Evolutionary conservation across 2,329 filamentous ascomycete species (phyloP), one percentile per base, ranked within the genome.

Genomic region (Talaromyces sp.): DNA sequence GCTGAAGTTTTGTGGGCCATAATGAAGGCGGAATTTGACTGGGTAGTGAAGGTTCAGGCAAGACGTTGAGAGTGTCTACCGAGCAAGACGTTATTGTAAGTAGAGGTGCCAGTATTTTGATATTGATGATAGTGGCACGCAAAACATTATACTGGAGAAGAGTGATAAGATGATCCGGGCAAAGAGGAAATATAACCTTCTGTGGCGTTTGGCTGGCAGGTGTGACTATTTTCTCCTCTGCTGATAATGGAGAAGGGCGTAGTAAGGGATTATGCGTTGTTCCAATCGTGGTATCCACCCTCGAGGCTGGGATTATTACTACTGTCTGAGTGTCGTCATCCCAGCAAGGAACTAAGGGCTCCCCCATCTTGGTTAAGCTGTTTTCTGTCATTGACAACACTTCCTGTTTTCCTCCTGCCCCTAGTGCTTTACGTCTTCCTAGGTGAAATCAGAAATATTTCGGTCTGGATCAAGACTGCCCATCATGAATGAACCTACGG

Each of bases 151-250:
- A 63, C 41, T 63, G 62, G 27, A 63, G 62, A 17, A 63, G 52
- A n/a, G 54, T 47, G 19, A 63, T 63, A 10, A 58, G 39, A 39
- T 63, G 62, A 31, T 63, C 52, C 10, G 62, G 41, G 4, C 25
- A 63, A 5, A 63, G 50, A 37, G 62, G 52, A 31, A 63, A 63
- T n/a, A 63, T 50, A 7, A 63, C 10, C 27, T 33, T 37, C 33
- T n/a, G 10, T 31, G 19, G 41, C 68, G 72, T 75, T 76, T 27
- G 41, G 37, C n/a, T 9, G 19, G 37, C 31, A 58, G 27, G 31
- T n/a, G 13, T 61, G 41, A 49, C 5, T 22, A 13, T 19, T 33
- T 19, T 22, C 6, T 22, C 17, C 17, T 50, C 10, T 54, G 47
- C 22, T n/a, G 25, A 62, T 17, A 25, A 27, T n/a, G 61, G 7